These are phyloP conservation scores for Yarrowia deformans DNA, from an alignment of 805 yeast genomes.

Conservation along the genomic window DNA sequence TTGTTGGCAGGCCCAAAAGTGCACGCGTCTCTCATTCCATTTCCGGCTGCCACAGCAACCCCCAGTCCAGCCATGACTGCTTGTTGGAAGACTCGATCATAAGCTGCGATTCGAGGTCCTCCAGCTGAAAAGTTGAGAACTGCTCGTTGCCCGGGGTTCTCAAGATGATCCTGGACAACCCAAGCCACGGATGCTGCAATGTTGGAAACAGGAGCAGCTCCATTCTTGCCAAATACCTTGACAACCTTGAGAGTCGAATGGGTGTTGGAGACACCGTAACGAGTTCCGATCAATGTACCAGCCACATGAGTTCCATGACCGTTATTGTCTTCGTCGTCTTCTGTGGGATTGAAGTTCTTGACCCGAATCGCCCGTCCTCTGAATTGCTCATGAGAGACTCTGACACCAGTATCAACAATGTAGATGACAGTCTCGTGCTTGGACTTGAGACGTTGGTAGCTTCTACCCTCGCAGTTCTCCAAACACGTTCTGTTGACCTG, in stretches of 20 bases:
- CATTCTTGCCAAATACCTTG: slow-evolving; percentile 62
- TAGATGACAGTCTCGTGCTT: slow-evolving; percentile 51
- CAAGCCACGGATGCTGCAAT: slow-evolving; percentile 65
- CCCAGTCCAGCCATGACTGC: slow-evolving; percentile 40
- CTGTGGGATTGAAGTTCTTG: slow-evolving; percentile 57
- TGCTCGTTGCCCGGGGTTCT: slow-evolving; percentile 43
- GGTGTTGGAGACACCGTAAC: slow-evolving; percentile 63
- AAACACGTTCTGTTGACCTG: slow-evolving; percentile 59
- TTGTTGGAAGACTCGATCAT: slow-evolving; percentile 49
- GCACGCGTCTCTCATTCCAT: slow-evolving; percentile 27
- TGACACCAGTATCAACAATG: slow-evolving; percentile 66
- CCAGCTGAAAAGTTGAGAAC: slow-evolving; percentile 34
- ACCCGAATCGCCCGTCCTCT: slow-evolving; percentile 66
- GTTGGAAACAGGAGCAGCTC: slow-evolving; percentile 62
- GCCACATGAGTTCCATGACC: slow-evolving; percentile 72
- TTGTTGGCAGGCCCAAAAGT: slow-evolving; percentile 34
- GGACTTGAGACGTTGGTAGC: slow-evolving; percentile 68
- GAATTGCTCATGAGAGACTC: slow-evolving; percentile 58
- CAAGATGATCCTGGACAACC: slow-evolving; percentile 52
- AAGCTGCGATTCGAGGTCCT: slow-evolving; percentile 37
- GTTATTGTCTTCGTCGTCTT: slow-evolving; percentile 58
- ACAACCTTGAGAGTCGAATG: slow-evolving; percentile 61
- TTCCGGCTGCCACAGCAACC: slow-evolving; percentile 48
- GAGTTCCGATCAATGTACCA: slow-evolving; percentile 61
- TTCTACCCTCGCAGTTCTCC: slow-evolving; percentile 42